Conservation (phyloP, 495 filamentous ascomycete genomes). For the Xylaria cubensis region DNA sequence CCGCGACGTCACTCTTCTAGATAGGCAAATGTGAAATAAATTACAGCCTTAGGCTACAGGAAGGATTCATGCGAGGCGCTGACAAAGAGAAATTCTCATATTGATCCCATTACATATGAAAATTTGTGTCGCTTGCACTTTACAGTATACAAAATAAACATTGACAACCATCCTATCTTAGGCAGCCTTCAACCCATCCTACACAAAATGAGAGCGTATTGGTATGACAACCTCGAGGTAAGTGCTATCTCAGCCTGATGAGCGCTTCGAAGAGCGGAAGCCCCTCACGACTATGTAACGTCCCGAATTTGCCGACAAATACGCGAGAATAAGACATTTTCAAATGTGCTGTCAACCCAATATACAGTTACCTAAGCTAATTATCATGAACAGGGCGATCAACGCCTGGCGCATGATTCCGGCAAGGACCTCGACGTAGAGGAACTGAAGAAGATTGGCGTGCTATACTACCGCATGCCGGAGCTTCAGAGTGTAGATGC, state of each 20-base stretch:
- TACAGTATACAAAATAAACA: not conserved
- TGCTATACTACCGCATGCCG: conserved; percentile 75
- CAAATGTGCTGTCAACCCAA: not conserved
- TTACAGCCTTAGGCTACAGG: not conserved
- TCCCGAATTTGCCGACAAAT: not conserved
- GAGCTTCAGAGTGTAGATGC: conserved; percentile 68
- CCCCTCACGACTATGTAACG: not conserved
- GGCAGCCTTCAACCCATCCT: not conserved
- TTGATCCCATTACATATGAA: not conserved
- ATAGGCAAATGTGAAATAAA: not conserved
- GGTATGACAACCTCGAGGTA: conserved; percentile 81
- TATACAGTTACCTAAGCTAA: not conserved
- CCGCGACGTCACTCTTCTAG: conserved; percentile 27
- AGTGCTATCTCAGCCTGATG: conserved; percentile 37
- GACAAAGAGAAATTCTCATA: not conserved
- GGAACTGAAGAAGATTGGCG: conserved; percentile 75
- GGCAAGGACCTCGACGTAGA: conserved; percentile 64
- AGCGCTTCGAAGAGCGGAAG: not conserved
- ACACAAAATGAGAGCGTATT: conserved; percentile 77
- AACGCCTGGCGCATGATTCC: conserved; percentile 88
- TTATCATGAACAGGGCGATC: conserved; percentile 72
- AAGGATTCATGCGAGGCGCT: not conserved
- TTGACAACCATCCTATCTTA: not conserved
- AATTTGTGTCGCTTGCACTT: not conserved
- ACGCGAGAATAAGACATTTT: not conserved